A percentile compares a stretch with the other conserved stretches of the same genome.
Conservation (phyloP, 208 protist species). For the Strigomonas culicis region DNA sequence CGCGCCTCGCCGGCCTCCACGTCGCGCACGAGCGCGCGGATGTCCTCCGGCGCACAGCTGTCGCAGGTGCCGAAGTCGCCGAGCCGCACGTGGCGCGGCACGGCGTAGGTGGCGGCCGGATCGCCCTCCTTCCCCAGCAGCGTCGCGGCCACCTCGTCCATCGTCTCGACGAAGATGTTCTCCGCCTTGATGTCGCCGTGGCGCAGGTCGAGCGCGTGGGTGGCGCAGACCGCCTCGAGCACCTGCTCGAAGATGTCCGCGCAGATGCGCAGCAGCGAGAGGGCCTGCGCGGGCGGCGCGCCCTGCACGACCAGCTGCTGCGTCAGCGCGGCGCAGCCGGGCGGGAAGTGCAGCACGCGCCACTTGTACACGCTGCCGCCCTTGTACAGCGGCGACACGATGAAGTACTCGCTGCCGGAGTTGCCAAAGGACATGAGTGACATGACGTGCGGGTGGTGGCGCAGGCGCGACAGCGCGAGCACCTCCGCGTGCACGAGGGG, state of each 20-base stretch:
- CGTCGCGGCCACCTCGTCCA: neutral
- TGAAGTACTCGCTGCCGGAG: constrained; percentile 57
- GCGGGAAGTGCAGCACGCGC: constrained; percentile 48
- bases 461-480: constrained; percentile 54
- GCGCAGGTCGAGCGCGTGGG: constrained; percentile 57
- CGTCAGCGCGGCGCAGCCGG: constrained; percentile 45
- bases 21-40: constrained; percentile 33
- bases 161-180: constrained; percentile 61
- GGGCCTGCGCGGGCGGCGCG: constrained; percentile 6
- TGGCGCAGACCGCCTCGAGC: constrained; percentile 51
- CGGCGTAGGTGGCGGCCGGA: neutral
- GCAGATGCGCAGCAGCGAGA: constrained; percentile 43
- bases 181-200: constrained; percentile 80
- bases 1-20: constrained; percentile 41
- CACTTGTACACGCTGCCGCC: constrained; percentile 61
- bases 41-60: constrained; percentile 52
- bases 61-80: constrained; percentile 84
- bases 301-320: constrained; percentile 7
- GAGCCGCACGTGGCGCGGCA: constrained; percentile 49
- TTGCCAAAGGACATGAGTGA: constrained; percentile 61
- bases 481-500: constrained; percentile 69
- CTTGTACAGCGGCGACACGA: constrained; percentile 67
- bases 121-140: neutral
- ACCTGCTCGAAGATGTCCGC: constrained; percentile 63
- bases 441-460: constrained; percentile 57